Evolutionary conservation across 345 rosid species (phyloP).

Genomic region (Aquilaria malaccensis): DNA sequence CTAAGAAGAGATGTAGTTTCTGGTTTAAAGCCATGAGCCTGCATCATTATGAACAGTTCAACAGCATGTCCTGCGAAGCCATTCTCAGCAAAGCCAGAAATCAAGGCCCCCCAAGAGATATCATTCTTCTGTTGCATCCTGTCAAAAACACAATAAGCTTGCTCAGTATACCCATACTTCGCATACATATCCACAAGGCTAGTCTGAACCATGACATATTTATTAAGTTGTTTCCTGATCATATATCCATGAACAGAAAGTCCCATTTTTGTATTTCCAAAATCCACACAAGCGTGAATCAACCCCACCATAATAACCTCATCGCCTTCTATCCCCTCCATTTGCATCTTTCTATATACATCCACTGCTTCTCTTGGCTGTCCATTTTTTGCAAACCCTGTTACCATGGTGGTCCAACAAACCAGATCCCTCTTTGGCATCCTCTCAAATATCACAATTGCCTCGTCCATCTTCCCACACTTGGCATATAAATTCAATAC

Average conservation of each 20-base stretch:
- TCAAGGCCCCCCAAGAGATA: slow-evolving; percentile 56
- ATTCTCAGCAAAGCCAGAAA: slow-evolving; percentile 59
- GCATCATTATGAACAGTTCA: slow-evolving; percentile 49
- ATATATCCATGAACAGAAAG: slow-evolving; percentile 53
- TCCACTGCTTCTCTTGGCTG: slow-evolving; percentile 41
- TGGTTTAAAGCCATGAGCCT: slow-evolving; percentile 35
- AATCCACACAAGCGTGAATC: slow-evolving; percentile 54
- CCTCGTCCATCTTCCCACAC: slow-evolving; percentile 45
- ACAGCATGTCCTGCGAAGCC: slow-evolving; percentile 44
- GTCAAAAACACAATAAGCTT: slow-evolving; percentile 42
- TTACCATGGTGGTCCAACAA: slow-evolving; percentile 70
- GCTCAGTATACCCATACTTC: slow-evolving; percentile 47
- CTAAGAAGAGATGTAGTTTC: slow-evolving; percentile 52
- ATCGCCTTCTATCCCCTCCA: slow-evolving; percentile 55
- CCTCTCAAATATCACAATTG: slow-evolving; percentile 39
- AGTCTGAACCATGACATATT: slow-evolving; percentile 41
- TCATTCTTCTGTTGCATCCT: slow-evolving; percentile 36
- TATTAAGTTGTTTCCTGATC: slow-evolving; percentile 38
- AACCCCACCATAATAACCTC: slow-evolving; percentile 46
- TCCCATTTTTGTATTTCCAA: slow-evolving; percentile 42
- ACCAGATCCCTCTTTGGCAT: slow-evolving; percentile 55
- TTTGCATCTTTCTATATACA: slow-evolving; percentile 46
- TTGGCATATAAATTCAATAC: slow-evolving; percentile 62
- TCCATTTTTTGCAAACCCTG: slow-evolving; percentile 45
- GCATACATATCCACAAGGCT: slow-evolving; percentile 69